Evolutionary conservation across 1,284 basidiomycete species (phyloP), one percentile per base, ranked within the genome.

Genomic region (Irpex lacteus): DNA sequence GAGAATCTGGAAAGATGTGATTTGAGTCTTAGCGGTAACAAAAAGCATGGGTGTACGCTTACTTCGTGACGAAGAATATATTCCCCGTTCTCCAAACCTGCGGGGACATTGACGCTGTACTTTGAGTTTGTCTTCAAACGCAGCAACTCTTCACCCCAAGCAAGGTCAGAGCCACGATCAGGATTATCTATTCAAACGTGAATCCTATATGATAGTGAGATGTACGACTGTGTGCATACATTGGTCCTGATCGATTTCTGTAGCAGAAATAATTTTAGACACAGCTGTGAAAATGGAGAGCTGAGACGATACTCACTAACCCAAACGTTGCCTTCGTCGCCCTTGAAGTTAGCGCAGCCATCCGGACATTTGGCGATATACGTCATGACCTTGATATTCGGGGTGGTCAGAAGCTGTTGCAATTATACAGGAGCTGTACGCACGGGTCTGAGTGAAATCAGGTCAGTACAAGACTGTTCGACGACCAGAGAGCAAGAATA

Each of bases 291-390:
- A 26, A n/a, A n/a, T 6, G 21, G 32, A 57, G 18, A 21, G n/a
- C 21, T 15, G 36, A 47, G 13, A 18, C 26, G 40, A 36, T 68
- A 66, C 68, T 68, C 55, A 68, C 68, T 68, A 49, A 68, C 68
- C 68, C 67, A 69, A 7, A 68, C 67, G 54, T 61, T 58, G 2
- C 68, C 68, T 19, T 60, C 66, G 34, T 68, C 67, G 19, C 68
- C 68, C 44, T 67, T 68, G 67, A 69, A 69, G 60, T 61, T 69
- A 21, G 67, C 68, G 52, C 67, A 69, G 7, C 68, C 67, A 49
- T 59, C 53, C 2, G 65, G 47, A 50, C 68, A 69, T 55, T 64
- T 61, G 5, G 68, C 68, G 57, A 69, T 69, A 58, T 69, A 69
- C 7, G 68, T 69, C 68, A 69, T 69, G 18, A 69, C 63, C 65